Evolutionary conservation across 2,329 filamentous ascomycete genomes (phyloP), one percentile per base, ranked within the genome.

Genomic region (Boeremia lycopersici): DNA sequence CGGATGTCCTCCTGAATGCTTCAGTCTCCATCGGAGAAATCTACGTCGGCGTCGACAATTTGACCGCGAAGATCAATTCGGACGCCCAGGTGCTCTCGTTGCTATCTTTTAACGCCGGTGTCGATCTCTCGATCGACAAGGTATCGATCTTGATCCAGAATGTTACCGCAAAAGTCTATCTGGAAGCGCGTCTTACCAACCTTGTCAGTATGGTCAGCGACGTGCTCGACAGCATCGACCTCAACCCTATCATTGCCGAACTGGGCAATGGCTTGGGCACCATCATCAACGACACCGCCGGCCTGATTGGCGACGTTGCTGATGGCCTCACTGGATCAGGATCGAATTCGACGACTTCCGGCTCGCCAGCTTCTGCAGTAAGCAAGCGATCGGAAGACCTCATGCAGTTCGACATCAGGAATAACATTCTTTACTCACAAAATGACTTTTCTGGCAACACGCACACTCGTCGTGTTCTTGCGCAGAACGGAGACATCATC

Each of bases 1-100:
- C 84, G 2, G 84, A 87, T 61, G 84, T 86, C 15, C 84, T 81
- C 59, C 79, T 87, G 48, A 86, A 86, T 61, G 84, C 84, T 8
- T 81, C 78, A 1, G 80, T 86, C 0, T 78, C 77, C 47, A 82
- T 87, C 7, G 81, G 82, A 57, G 79, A 83, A 65, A 86, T 87
- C 72, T 77, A 79, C 68, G 79, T 87, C 51, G 77, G 81, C 43
- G 84, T 86, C 11, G 76, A 83, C 55, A 86, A 86, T 63, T 77
- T 86, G 50, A 84, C 82, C 1, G 84, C 84, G 10, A 84, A 85
- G 65, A 79, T 85, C 70, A 86, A 85, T 65, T 76, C 86, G 29
- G 82, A 85, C 56, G 83, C 82, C 5, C 80, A 85, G 67, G 83
- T 86, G 9, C 76, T 86, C 35, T 78, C 81, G 57, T 76, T 87